A percentile compares a stretch with the other conserved stretches of the same genome.
These are phyloP conservation scores for Globisporangium cystogenes DNA, from an alignment of 352 stramenopile genomes.

Conservation along the genomic window DNA sequence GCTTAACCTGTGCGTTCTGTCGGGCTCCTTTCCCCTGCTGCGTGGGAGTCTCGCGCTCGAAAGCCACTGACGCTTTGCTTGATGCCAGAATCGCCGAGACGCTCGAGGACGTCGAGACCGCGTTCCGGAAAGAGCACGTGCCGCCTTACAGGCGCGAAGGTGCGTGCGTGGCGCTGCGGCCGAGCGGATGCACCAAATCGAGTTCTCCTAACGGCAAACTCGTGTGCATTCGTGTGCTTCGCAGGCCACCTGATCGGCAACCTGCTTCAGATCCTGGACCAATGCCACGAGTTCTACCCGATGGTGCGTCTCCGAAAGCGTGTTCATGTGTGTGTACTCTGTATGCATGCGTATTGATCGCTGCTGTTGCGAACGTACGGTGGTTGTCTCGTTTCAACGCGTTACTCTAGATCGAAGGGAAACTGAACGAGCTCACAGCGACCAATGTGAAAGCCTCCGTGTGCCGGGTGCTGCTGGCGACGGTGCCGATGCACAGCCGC, in stretches of 20 bases:
- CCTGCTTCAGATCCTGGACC: slow-evolving; percentile 69
- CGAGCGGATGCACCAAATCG: too few species aligned
- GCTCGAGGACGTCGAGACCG: slow-evolving; percentile 70
- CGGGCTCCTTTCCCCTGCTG: background rate
- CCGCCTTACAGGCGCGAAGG: slow-evolving; percentile 70
- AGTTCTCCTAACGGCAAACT: too few species aligned
- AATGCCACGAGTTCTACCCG: slow-evolving; percentile 80
- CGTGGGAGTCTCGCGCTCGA: too few species aligned
- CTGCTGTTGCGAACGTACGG: too few species aligned
- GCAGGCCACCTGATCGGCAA: slow-evolving; percentile 74
- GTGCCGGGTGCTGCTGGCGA: slow-evolving; percentile 70
- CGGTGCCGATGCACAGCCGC: slow-evolving; percentile 62
- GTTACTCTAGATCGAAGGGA: slow-evolving; percentile 58
- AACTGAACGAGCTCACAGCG: slow-evolving; percentile 50
- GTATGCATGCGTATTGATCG: too few species aligned
- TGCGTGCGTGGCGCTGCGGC: slow-evolving; percentile 32
- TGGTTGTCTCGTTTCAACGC: too few species aligned
- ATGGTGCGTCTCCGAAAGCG: slow-evolving; percentile 44
- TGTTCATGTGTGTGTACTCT: too few species aligned
- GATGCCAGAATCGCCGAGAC: slow-evolving; percentile 57
- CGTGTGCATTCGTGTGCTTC: background rate
- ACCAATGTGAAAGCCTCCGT: slow-evolving; percentile 60
- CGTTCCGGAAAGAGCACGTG: slow-evolving; percentile 71
- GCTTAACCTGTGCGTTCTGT: slow-evolving; percentile 65
- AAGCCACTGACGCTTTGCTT: background rate